Base-by-base conservation (phyloP, 495 filamentous ascomycete species). In the Tuber microsphaerosporum region DNA sequence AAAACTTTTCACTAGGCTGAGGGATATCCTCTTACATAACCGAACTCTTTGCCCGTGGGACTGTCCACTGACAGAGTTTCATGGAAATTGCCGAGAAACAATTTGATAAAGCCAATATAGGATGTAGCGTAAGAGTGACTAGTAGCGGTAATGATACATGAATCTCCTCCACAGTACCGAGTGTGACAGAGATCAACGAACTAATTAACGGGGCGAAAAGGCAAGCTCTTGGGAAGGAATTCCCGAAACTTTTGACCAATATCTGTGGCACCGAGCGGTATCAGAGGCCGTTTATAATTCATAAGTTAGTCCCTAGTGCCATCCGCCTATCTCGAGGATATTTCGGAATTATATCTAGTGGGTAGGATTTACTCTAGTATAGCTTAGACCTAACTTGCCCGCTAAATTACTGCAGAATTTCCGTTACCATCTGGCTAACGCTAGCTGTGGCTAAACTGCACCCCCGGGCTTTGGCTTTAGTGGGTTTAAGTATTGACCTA, bases 1-100 rank as follows among this genome's bases (percentile, higher is more conserved):
- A 22, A n/a, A n/a, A 0, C 0, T n/a, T 56, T n/a, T 7, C 7
- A 26, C 22, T n/a, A 1, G 9, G 1, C 8, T 2, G 2, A n/a
- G 9, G 48, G 17, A 48, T 48, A 48, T 48, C 48, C 48, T 56
- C 22, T 56, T 12, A 4, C 48, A 7, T 4, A n/a, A 22, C 46
- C 19, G 20, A 12, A n/a, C 2, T n/a, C 22, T 20, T 26, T 3
- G 22, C 8, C 8, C 8, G 2, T n/a, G 22, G 48, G 20, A 12
- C 22, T 7, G 48, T 2, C 2, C 8, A 56, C 26, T 10, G 10
- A 12, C 8, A 12, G 48, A 22, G 20, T 4, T 22, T n/a, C 22
- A 26, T 56, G 48, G 22, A 2, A n/a, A 12, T 6, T n/a, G 22
- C 48, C 6, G 8, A n/a, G 22, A 12, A 10, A 10, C 7, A n/a